phyloP scores from a whole-genome alignment of 352 stramenopile species.

The Pythium sukuiense region DNA sequence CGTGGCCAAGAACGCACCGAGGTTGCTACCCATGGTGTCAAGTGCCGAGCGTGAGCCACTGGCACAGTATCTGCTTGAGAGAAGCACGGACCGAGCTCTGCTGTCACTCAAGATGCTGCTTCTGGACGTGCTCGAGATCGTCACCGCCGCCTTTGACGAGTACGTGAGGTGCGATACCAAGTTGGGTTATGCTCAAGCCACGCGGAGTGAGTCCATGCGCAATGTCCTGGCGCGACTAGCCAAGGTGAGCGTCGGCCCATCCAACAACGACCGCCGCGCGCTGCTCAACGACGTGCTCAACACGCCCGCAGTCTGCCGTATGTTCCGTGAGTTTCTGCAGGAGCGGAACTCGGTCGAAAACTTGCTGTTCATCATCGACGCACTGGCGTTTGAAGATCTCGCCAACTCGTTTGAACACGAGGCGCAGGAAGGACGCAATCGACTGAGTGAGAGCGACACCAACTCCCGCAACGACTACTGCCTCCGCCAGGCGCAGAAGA shows the following conservation, averaged over 20 bases:
- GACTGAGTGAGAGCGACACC: conserved; percentile 16
- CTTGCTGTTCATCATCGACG: conserved; percentile 68
- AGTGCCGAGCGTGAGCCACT: conserved; percentile 46
- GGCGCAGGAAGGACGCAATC: not conserved
- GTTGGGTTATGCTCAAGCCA: conserved; percentile 42
- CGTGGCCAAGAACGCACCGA: conserved; percentile 36
- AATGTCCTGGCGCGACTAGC: conserved; percentile 58
- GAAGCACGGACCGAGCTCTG: conserved; percentile 42
- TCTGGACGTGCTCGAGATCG: conserved; percentile 56
- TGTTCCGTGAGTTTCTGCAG: conserved; percentile 62
- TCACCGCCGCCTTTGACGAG: conserved; percentile 57
- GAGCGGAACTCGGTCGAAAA: conserved; percentile 59
- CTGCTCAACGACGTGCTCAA: conserved; percentile 57
- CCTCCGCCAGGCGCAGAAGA: conserved; percentile 63
- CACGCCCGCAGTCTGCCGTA: conserved; percentile 44
- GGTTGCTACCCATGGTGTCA: conserved; percentile 55
- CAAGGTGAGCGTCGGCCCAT: conserved; percentile 34
- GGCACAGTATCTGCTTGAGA: conserved; percentile 44
- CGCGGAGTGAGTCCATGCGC: conserved; percentile 39
- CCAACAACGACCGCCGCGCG: conserved; percentile 39
- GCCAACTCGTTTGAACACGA: conserved; percentile 52
- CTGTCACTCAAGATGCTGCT: conserved; percentile 64
- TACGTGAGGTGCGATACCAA: conserved; percentile 43
- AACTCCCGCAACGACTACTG: conserved; percentile 56
- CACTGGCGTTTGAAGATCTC: conserved; percentile 63